These are phyloP conservation scores for Rhododendron mucronatum DNA, from an alignment of 148 eudicot species.

Conservation along the genomic window DNA sequence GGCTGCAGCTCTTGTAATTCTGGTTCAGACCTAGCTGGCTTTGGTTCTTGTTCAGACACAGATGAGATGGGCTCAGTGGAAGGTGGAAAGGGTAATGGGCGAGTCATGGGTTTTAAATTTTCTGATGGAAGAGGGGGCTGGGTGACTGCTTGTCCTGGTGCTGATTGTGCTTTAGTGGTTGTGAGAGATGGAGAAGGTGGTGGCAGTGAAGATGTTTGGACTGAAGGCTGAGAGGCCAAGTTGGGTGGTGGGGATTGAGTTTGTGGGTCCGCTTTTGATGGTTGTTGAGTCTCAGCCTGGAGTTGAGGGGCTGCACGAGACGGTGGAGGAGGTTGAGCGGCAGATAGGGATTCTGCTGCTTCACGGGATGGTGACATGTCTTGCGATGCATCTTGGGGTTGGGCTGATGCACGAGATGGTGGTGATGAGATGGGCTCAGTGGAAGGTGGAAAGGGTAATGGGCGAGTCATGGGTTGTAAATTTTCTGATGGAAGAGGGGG, in stretches of 20 bases:
- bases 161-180: constrained; percentile 8
- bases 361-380: neutral
- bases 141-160: neutral
- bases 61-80: neutral
- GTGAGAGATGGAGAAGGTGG: constrained; percentile 3
- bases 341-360: neutral
- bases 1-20: neutral
- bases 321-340: constrained; percentile 14
- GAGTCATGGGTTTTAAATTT: neutral
- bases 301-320: constrained; percentile 12
- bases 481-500: neutral
- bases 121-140: neutral
- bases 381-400: neutral
- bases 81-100: neutral
- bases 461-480: neutral
- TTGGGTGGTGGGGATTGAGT: constrained; percentile 22
- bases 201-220: neutral
- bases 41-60: constrained; percentile 2
- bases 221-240: neutral
- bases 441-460: neutral
- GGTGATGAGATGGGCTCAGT: neutral
- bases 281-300: constrained; percentile 10
- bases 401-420: neutral
- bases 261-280: constrained; percentile 7
- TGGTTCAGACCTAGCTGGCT: constrained; percentile 1